A percentile compares a stretch with the other conserved stretches of the same genome.
Evolutionary conservation across 345 rosid species (phyloP).

Genomic region (Schrenkiella parvula): DNA sequence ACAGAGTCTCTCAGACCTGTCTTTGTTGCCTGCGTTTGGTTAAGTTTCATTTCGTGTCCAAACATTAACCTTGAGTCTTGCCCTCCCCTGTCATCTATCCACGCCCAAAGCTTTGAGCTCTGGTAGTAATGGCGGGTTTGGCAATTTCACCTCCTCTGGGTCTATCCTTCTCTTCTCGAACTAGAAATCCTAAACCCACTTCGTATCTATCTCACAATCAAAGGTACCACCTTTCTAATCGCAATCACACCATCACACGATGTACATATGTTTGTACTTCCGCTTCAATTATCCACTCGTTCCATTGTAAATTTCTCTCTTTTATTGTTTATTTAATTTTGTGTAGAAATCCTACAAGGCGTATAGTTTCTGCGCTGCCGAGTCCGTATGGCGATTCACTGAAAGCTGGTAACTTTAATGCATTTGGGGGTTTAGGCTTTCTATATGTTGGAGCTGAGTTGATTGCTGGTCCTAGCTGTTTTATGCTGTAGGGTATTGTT

Average conservation of each 20-base stretch:
- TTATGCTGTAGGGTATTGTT: not conserved
- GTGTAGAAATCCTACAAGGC: constrained; percentile 37
- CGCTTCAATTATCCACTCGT: not conserved
- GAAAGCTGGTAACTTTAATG: constrained; percentile 28
- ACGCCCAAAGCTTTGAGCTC: constrained; percentile 29
- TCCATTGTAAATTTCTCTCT: not conserved
- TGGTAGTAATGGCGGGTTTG: constrained; percentile 41
- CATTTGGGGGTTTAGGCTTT: not conserved
- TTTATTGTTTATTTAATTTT: not conserved
- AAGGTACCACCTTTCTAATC: constrained; percentile 31
- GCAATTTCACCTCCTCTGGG: constrained; percentile 40
- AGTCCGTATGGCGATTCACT: constrained; percentile 39
- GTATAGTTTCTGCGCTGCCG: constrained; percentile 39
- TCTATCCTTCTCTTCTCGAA: constrained; percentile 32
- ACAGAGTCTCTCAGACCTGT: not conserved
- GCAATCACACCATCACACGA: not conserved
- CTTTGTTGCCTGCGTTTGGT: constrained; percentile 3
- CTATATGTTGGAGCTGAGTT: not conserved
- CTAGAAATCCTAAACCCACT: constrained; percentile 20
- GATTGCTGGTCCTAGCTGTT: too few relatives aligned
- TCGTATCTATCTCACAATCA: constrained; percentile 28
- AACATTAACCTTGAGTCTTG: constrained; percentile 11
- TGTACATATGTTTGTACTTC: not conserved
- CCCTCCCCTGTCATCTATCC: constrained; percentile 28
- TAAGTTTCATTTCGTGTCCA: constrained; percentile 22